Evolutionary conservation across 805 yeast species (phyloP), one percentile per base, ranked within the genome.

Genomic region (Starmerella potacharoeniae): DNA sequence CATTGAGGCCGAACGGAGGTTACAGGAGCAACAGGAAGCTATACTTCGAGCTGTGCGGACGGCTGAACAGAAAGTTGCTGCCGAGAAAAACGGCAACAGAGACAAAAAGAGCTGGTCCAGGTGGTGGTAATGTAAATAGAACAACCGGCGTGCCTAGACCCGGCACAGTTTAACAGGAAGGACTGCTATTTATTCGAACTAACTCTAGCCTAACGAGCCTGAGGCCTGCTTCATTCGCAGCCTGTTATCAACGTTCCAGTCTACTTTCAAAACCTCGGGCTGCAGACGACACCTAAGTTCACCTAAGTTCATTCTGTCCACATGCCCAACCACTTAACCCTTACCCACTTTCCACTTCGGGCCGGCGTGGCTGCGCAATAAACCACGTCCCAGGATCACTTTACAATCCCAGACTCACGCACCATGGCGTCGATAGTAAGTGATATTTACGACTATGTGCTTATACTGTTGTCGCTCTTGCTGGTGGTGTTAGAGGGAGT

Each of bases 1-100:
- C 10, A 76, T 84, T 55, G 86, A 83, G 66, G 95, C 93, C 0
- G 86, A 85, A 66, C 73, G 85, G 57, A 72, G 81, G 30, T 71
- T 76, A 57, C 93, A 85, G 66, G 78, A 80, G 55, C 76, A 79
- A 52, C 95, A 86, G 64, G 93, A 79, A 57, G 72, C 71, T 14
- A 63, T 72, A 54, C 65, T 78, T 58, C 65, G 68, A 45, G 80
- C 79, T 0, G 69, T 76, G 22, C 78, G 75, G 52, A 66, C 74
- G 33, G 77, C 78, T 0, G 70, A 76, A 52, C 59, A 53, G 63
- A 61, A 66, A 45, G 60, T 62, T 10, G 53, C 47, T 33, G 40
- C 45, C 11, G 29, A 35, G 11, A n/a, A 42, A 9, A 35, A 36
- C 7, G 39, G 14, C 9, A 40, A 6, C 7, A 5, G 34, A 10